Evolutionary conservation across 1,284 basidiomycete genomes (phyloP).

Genomic region (Pseudomicrostroma phylloplanum): DNA sequence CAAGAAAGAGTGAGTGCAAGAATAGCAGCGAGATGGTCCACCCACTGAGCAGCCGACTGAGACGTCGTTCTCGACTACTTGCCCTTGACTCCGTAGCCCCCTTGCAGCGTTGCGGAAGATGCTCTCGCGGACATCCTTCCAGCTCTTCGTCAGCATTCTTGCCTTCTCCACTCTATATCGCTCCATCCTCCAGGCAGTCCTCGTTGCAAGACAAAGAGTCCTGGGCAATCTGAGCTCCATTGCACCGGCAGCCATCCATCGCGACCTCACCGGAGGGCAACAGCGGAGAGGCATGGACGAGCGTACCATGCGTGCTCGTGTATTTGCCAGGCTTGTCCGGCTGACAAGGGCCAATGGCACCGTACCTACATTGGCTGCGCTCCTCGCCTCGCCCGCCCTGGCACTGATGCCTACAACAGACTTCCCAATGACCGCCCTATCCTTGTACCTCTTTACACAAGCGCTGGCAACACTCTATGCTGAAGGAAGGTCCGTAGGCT

Average conservation of each 20-base stretch:
- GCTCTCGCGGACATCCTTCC: slow-evolving; percentile 21
- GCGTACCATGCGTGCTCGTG: slow-evolving; percentile 19
- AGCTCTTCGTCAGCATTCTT: slow-evolving; percentile 21
- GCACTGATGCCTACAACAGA: slow-evolving; percentile 19
- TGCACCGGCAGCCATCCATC: slow-evolving; percentile 3
- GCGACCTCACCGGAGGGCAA: neutral
- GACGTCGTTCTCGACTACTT: neutral
- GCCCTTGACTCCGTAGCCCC: slow-evolving; percentile 8
- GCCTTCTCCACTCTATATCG: slow-evolving; percentile 35
- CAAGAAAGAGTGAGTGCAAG: slow-evolving; percentile 22
- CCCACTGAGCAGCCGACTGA: neutral
- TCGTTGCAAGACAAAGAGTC: slow-evolving; percentile 17
- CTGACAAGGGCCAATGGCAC: neutral
- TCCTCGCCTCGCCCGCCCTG: slow-evolving; percentile 21
- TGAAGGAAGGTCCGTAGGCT: slow-evolving; percentile 18
- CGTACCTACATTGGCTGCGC: slow-evolving; percentile 15
- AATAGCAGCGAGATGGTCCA: neutral
- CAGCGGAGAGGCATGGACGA: slow-evolving; percentile 12
- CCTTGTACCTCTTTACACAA: slow-evolving; percentile 27
- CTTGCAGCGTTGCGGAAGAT: slow-evolving; percentile 19
- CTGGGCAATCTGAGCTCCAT: slow-evolving; percentile 13
- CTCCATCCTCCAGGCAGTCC: slow-evolving; percentile 18
- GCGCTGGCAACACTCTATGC: slow-evolving; percentile 22
- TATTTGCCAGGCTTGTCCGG: slow-evolving; percentile 19
- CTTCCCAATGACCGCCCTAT: slow-evolving; percentile 19